Evolutionary conservation across 495 filamentous ascomycete genomes (phyloP), one percentile per base, ranked within the genome.

Genomic region (Lophium mytilinum): DNA sequence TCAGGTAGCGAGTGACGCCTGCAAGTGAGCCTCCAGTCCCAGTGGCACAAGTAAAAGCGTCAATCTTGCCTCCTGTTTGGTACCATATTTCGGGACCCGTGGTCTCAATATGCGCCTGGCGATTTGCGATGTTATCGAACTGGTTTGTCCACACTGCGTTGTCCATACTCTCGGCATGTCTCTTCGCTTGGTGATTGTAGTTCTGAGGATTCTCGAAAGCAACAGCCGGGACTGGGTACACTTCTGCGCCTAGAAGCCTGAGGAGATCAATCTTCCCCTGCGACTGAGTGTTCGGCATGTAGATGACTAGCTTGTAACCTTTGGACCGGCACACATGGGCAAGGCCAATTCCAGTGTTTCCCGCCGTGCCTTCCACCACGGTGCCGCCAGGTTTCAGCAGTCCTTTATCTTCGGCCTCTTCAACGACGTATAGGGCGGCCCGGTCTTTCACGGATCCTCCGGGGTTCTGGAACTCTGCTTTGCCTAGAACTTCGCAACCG

Each of bases 121-220:
- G 82, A 71, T 98, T 98, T 52, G 94, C 93, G 35, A 76, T 81
- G 75, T 98, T 98, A 68, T 98, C 93, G 75, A 98, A 98, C 71
- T 98, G 93, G 73, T 98, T 93, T 30, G 93, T 98, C 93, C 93
- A 98, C 1, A 96, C 90, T 7, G 93, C 90, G 72, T 96, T 96
- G 1, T 87, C 84, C 45, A 90, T 70, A 0, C 76, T 71, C 72
- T 94, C 90, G 37, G 93, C 93, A 71, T 96, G 90, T 11, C 93
- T 78, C 43, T 79, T 78, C 10, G 93, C 93, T 75, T 96, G 90
- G 72, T 96, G 91, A 74, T 98, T 97, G 76, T 96, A 98, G 73
- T 98, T 98, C 43, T 90, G 74, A 18, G 92, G 89, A 76, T 96
- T 87, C 54, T 96, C 93, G 69, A 89, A 96, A n/a, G 93, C 83